These are phyloP conservation scores for Acanthamoeba castellanii DNA, from an alignment of 208 protist genomes.

Conservation along the genomic window DNA sequence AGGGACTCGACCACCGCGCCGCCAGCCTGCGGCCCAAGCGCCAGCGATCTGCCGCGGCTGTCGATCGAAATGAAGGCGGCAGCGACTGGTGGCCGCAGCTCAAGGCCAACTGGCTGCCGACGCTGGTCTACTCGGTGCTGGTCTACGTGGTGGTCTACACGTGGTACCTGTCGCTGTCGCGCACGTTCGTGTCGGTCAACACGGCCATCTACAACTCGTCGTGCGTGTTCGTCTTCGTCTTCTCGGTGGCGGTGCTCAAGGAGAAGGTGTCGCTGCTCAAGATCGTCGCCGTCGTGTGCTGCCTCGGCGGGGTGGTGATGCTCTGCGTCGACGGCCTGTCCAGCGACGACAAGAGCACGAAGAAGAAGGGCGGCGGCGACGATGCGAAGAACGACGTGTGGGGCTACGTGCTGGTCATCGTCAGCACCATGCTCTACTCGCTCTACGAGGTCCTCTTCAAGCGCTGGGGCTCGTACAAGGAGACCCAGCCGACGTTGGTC, in stretches of 20 bases:
- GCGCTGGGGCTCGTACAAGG: slow-evolving; percentile 43
- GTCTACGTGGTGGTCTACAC: slow-evolving; percentile 54
- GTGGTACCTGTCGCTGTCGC: slow-evolving; percentile 70
- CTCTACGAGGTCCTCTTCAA: slow-evolving; percentile 71
- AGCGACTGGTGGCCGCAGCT: not conserved
- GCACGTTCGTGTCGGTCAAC: slow-evolving; percentile 62
- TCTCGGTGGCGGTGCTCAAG: slow-evolving; percentile 67
- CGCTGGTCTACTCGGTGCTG: slow-evolving; percentile 18
- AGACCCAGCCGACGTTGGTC: not conserved
- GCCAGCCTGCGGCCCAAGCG: not conserved
- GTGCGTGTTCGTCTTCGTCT: slow-evolving; percentile 70
- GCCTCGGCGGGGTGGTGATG: slow-evolving; percentile 65
- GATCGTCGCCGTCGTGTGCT: slow-evolving; percentile 24
- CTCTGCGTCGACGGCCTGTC: slow-evolving; percentile 25
- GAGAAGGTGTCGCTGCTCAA: slow-evolving; percentile 65
- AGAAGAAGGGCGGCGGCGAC: not conserved
- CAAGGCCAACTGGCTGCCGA: slow-evolving; percentile 16
- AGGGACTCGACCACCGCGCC: not conserved
- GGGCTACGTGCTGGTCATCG: slow-evolving; percentile 65
- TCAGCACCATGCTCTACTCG: slow-evolving; percentile 65
- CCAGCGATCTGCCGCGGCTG: not conserved
- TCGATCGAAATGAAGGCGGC: not conserved
- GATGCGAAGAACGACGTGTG: slow-evolving; percentile 8
- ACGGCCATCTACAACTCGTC: slow-evolving; percentile 70
- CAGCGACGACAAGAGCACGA: not conserved